A percentile compares a stretch with the other conserved stretches of the same genome.
These are phyloP conservation scores for Brassica juncea DNA, from an alignment of 345 rosid species.

Conservation along the genomic window DNA sequence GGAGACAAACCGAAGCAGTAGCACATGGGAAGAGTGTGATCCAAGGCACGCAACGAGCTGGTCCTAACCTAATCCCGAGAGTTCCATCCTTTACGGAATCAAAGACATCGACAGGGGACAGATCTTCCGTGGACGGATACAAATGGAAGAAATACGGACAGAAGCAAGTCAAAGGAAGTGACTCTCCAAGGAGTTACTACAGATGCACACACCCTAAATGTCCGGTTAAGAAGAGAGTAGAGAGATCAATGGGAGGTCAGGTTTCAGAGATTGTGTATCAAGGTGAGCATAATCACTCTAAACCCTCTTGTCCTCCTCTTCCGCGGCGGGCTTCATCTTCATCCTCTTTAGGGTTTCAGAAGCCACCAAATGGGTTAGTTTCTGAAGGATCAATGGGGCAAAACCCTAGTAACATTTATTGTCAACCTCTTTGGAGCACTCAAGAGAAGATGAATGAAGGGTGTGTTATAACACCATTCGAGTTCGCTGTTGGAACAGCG, in stretches of 20 bases:
- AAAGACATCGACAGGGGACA: constrained; percentile 35
- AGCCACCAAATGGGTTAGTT: constrained; percentile 38
- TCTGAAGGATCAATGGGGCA: constrained; percentile 19
- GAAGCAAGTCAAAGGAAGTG: constrained; percentile 98
- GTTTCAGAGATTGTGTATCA: constrained; percentile 94
- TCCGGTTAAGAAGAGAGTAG: constrained; percentile 94
- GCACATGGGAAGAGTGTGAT: constrained; percentile 32
- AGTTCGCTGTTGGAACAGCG: constrained; percentile 34
- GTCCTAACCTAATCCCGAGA: constrained; percentile 29
- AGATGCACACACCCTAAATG: constrained; percentile 91
- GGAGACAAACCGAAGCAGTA: constrained; percentile 38
- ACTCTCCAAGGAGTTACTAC: constrained; percentile 91
- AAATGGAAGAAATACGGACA: constrained; percentile 99
- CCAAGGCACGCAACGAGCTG: constrained; percentile 39
- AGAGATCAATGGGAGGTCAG: constrained; percentile 80
- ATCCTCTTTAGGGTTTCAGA: constrained; percentile 40
- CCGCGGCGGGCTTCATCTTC: constrained; percentile 50
- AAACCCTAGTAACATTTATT: constrained; percentile 30
- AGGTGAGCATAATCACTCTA: constrained; percentile 87
- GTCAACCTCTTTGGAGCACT: constrained; percentile 36
- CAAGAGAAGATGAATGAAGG: constrained; percentile 47
- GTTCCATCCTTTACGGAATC: constrained; percentile 40
- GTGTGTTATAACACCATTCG: constrained; percentile 33
- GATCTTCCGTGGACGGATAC: constrained; percentile 87
- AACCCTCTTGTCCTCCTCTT: constrained; percentile 76